Evolutionary conservation across 2,329 filamentous ascomycete genomes (phyloP).

Genomic region (Chalaropsis thielavioides): DNA sequence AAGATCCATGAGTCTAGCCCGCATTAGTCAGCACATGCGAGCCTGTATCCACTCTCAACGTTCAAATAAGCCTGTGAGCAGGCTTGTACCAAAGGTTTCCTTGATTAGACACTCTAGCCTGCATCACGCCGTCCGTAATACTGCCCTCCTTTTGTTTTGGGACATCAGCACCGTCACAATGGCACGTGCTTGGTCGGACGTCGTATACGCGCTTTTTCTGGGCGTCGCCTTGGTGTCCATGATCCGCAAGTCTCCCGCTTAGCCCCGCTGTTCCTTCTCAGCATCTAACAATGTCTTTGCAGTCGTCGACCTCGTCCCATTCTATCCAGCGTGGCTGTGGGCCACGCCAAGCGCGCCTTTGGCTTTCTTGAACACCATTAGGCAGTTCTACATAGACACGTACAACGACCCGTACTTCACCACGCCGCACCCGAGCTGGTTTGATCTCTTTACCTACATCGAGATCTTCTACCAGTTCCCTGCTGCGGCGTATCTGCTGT

Average conservation of each 20-base stretch:
- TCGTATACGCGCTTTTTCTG: slow-evolving; percentile 10
- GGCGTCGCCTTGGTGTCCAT: slow-evolving; percentile 18
- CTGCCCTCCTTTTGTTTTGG: too few species aligned
- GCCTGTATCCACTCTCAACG: not conserved
- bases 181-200: slow-evolving; percentile 1
- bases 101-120: not conserved
- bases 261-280: not conserved
- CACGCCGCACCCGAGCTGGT: slow-evolving; percentile 32
- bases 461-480: slow-evolving; percentile 39
- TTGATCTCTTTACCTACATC: slow-evolving; percentile 35
- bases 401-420: slow-evolving; percentile 39
- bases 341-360: slow-evolving; percentile 30
- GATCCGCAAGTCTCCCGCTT: slow-evolving; percentile 16
- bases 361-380: slow-evolving; percentile 33
- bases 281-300: not conserved
- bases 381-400: slow-evolving; percentile 32
- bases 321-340: slow-evolving; percentile 37
- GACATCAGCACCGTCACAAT: not conserved
- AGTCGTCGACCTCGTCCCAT: slow-evolving; percentile 41
- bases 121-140: too few species aligned
- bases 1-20: too few species aligned
- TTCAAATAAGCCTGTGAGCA: not conserved
- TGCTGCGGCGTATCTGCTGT: slow-evolving; percentile 34
- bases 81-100: not conserved
- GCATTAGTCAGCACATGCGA: not conserved